These are phyloP conservation scores for Myriangium duriaei DNA, from an alignment of 2,329 filamentous ascomycete species.

Conservation along the genomic window DNA sequence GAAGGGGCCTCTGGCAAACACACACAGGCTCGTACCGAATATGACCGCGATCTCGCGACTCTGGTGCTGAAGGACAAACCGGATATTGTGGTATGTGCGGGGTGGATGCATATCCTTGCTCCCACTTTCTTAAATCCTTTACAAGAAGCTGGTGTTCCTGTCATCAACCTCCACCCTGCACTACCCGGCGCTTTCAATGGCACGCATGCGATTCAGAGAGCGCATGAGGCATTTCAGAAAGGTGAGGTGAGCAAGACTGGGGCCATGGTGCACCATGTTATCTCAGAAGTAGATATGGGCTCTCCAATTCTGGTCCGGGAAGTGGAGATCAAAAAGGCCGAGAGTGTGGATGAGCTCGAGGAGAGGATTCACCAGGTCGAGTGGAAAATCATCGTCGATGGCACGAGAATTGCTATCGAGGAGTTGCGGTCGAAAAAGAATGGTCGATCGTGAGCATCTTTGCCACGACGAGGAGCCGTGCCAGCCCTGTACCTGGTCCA, in stretches of 20 bases:
- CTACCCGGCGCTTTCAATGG: slow-evolving; percentile 66
- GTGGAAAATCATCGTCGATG: slow-evolving; percentile 68
- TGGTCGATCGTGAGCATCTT: slow-evolving; percentile 4
- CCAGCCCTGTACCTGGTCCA: no score
- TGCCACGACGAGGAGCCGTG: no score
- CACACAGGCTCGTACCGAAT: slow-evolving; percentile 46
- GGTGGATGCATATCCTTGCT: slow-evolving; percentile 78
- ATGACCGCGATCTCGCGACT: slow-evolving; percentile 62
- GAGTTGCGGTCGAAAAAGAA: slow-evolving; percentile 23
- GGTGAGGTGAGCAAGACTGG: slow-evolving; percentile 58
- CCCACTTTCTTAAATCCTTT: slow-evolving; percentile 58
- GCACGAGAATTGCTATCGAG: slow-evolving; percentile 43
- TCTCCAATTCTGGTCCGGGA: slow-evolving; percentile 58
- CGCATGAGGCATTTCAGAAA: slow-evolving; percentile 59
- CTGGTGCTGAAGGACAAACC: slow-evolving; percentile 54
- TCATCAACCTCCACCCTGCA: slow-evolving; percentile 76
- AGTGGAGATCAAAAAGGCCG: slow-evolving; percentile 47
- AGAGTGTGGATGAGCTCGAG: slow-evolving; percentile 54
- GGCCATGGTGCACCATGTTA: slow-evolving; percentile 81
- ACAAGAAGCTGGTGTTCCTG: slow-evolving; percentile 45
- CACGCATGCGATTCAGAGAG: slow-evolving; percentile 57
- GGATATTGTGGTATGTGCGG: slow-evolving; percentile 66
- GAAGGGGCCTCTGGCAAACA: slow-evolving; percentile 16
- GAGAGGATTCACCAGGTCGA: slow-evolving; percentile 63
- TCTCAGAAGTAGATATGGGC: slow-evolving; percentile 64